Percentiles rank a stretch among this genome's conserved stretches.
Evolutionary conservation across 192 early-diverging fungal species (phyloP).

Genomic region (Coemansia sp.): DNA sequence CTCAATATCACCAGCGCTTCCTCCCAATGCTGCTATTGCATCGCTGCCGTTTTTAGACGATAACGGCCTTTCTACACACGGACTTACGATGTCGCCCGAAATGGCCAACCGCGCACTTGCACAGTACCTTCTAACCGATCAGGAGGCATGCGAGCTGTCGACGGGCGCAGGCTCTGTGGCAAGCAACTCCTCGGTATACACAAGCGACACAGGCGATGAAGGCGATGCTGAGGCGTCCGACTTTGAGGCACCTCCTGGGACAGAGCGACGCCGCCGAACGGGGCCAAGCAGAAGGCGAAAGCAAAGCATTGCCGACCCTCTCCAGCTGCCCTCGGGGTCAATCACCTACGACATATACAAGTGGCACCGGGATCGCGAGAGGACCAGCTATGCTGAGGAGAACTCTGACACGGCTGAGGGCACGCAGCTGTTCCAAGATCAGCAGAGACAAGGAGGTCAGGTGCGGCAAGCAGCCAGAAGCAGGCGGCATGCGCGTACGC

Average conservation of each 20-base stretch:
- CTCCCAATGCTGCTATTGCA: background rate
- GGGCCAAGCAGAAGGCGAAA: background rate
- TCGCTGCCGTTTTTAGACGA: slow-evolving; percentile 1
- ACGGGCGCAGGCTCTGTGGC: slow-evolving; percentile 2
- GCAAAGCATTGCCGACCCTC: slow-evolving; percentile 33
- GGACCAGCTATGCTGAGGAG: background rate
- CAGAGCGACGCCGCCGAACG: background rate
- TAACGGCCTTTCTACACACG: background rate
- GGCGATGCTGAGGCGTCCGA: slow-evolving; percentile 14
- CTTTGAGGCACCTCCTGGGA: background rate
- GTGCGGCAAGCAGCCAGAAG: slow-evolving; percentile 16
- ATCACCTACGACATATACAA: slow-evolving; percentile 87
- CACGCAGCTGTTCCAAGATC: background rate
- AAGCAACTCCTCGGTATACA: background rate
- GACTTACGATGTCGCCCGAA: slow-evolving; percentile 13
- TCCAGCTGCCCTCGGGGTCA: slow-evolving; percentile 65
- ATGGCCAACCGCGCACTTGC: slow-evolving; percentile 27
- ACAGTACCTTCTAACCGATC: slow-evolving; percentile 33
- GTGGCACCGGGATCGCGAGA: slow-evolving; percentile 63
- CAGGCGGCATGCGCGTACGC: slow-evolving; percentile 16
- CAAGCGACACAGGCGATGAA: slow-evolving; percentile 13
- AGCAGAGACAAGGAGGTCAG: background rate
- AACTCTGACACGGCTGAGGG: slow-evolving; percentile 29
- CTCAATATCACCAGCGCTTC: background rate
- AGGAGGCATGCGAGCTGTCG: slow-evolving; percentile 22